Conservation (phyloP, 179 eudicot species). For the Vitellaria paradoxa region DNA sequence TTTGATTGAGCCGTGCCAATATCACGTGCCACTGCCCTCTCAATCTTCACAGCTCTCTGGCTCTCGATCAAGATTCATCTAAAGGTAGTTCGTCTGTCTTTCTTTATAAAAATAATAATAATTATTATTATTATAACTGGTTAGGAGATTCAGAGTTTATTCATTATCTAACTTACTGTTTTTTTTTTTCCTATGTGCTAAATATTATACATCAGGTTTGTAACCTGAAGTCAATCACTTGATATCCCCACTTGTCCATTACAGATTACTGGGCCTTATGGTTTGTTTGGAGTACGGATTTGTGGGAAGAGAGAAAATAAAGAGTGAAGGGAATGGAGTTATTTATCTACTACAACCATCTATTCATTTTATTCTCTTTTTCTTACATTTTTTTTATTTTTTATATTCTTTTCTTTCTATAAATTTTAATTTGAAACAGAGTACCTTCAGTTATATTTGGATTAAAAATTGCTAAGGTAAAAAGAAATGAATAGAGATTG, state of each 20-base stretch:
- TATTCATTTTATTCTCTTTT: not conserved
- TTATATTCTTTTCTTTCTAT: no score
- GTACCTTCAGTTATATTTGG: no score
- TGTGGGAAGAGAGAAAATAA: no score
- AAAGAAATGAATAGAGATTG: no score
- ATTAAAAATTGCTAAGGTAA: no score
- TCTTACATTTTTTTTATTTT: no score
- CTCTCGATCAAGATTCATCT: not conserved
- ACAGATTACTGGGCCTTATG: not conserved
- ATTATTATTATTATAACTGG: no score
- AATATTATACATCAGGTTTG: not conserved
- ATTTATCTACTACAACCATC: no score
- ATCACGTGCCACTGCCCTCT: conserved; percentile 43
- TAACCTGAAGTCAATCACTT: not conserved
- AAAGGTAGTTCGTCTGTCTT: not conserved
- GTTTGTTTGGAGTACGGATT: no score
- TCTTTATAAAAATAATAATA: not conserved
- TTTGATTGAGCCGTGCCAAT: conserved; percentile 86
- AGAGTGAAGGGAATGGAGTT: no score
- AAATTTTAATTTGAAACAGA: no score
- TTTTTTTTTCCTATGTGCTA: not conserved
- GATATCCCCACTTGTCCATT: not conserved
- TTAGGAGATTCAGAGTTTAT: not conserved
- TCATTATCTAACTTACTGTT: not conserved
- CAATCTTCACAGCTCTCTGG: not conserved